Percentiles rank a stretch among this genome's conserved stretches.
phyloP scores from a whole-genome alignment of 2,329 filamentous ascomycete genomes.

The Aspergillus pseudonomiae region DNA sequence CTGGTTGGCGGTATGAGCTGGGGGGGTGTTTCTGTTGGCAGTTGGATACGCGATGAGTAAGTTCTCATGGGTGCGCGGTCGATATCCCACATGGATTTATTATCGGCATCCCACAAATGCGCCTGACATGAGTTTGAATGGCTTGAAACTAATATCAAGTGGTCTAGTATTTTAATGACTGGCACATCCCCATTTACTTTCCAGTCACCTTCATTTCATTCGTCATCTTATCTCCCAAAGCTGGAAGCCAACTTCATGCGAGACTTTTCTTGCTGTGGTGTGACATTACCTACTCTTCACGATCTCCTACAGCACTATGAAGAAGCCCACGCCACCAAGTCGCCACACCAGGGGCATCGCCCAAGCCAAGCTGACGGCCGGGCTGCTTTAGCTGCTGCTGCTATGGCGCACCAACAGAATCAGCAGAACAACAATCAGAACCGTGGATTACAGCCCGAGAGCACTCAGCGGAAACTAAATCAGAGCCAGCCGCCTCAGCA shows the following conservation, averaged over 20 bases:
- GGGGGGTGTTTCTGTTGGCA: conserved; percentile 94
- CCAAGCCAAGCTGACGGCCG: conserved; percentile 56
- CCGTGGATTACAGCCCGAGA: conserved; percentile 39
- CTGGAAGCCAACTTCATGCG: conserved; percentile 97
- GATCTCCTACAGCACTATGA: conserved; percentile 96
- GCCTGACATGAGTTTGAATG: conserved; percentile 1
- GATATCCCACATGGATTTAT: conserved; percentile 23
- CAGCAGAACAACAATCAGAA: conserved; percentile 46
- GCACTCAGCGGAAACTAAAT: conserved; percentile 40
- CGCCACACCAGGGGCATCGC: conserved; percentile 53
- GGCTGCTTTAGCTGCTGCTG: conserved; percentile 51
- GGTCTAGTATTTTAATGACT: conserved; percentile 82
- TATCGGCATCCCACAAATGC: conserved; percentile 6
- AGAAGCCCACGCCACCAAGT: conserved; percentile 81
- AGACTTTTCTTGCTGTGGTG: conserved; percentile 93
- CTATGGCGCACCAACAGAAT: conserved; percentile 54
- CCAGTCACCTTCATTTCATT: conserved; percentile 94
- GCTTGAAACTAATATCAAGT: conserved; percentile 6
- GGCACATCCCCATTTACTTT: conserved; percentile 92
- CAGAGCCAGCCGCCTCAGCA: conserved; percentile 36
- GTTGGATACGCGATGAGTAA: conserved; percentile 98
- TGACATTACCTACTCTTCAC: conserved; percentile 86
- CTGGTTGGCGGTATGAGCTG: conserved; percentile 85
- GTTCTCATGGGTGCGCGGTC: conserved; percentile 45
- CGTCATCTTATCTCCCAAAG: conserved; percentile 93